Evolutionary conservation across 2,329 filamentous ascomycete species (phyloP).

Genomic region (Pestalotiopsis sp.): DNA sequence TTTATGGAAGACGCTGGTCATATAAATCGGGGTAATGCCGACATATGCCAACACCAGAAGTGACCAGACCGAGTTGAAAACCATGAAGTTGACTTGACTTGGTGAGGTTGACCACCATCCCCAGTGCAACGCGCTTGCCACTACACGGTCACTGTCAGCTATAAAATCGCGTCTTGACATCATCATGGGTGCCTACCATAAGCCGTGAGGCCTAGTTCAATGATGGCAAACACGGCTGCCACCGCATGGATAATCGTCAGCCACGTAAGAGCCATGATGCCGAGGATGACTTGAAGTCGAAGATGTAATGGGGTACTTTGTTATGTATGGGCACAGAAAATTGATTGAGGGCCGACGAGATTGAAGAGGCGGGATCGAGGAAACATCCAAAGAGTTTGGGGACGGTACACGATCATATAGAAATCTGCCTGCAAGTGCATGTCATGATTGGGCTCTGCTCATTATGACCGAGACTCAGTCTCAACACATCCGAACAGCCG

Average conservation of each 20-base stretch:
- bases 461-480: constrained; percentile 9
- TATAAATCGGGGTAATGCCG: constrained; percentile 65
- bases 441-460: background rate
- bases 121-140: constrained; percentile 49
- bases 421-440: background rate
- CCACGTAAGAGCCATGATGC: constrained; percentile 55
- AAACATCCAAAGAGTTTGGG: background rate
- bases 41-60: constrained; percentile 73
- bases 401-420: background rate
- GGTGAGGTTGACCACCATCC: constrained; percentile 45
- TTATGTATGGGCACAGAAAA: background rate
- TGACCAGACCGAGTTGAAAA: constrained; percentile 81
- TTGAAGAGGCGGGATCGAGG: background rate
- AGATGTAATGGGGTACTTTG: background rate
- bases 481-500: background rate
- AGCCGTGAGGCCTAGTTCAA: constrained; percentile 74
- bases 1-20: constrained; percentile 62
- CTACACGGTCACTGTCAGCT: constrained; percentile 37
- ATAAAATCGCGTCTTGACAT: background rate
- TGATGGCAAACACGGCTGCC: constrained; percentile 69
- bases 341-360: background rate
- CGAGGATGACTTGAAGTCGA: background rate
- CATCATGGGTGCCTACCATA: constrained; percentile 60
- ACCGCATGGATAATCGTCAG: constrained; percentile 66
- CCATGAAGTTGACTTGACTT: constrained; percentile 70